Evolutionary conservation across 2,329 filamentous ascomycete genomes (phyloP), one percentile per base, ranked within the genome.

Genomic region (Ophiocordyceps camponoti-leonardi): DNA sequence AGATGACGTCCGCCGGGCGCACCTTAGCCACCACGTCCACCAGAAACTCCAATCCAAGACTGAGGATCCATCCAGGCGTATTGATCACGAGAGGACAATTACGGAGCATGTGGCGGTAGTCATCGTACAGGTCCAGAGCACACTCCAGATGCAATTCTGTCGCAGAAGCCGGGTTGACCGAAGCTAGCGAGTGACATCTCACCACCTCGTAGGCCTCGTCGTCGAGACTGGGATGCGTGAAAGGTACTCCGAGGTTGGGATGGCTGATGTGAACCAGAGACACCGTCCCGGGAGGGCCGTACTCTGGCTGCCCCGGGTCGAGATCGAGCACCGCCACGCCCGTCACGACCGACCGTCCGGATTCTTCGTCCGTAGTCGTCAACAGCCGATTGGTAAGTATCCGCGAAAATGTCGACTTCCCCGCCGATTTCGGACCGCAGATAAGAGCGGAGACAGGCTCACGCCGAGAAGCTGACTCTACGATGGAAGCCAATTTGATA

Each of bases 251-350:
- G 6, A 88, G 63, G 44, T 85, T 78, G 0, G 79, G 75, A 28
- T 68, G 61, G 1, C 64, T 67, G 12, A 87, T 61, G 26, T 74
- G 67, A 14, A 80, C 65, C 4, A 90, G 72, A 1, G 83, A 83
- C 19, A 90, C 56, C 14, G 81, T 77, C 0, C 84, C 83, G 1
- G 79, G 74, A 1, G 79, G 71, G 0, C 74, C 75, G 56, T 82
- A 87, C 55, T 88, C 84, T 3, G 84, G 82, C 54, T 87, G 83
- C 0, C 79, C 81, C 1, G 83, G 81, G 55, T 92, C 84, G 11
- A 90, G 67, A 52, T 92, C 85, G 7, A 92, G 68, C n/a, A 82
- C 65, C 46, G 68, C 71, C 23, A 81, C 65, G 16, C 56, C 55
- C 11, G 48, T 52, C 35, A 52, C 14, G 16, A 50, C 49, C 5